A percentile compares a stretch with the other conserved stretches of the same genome.
phyloP scores from a whole-genome alignment of 805 yeast genomes.

The Spathaspora arborariae region DNA sequence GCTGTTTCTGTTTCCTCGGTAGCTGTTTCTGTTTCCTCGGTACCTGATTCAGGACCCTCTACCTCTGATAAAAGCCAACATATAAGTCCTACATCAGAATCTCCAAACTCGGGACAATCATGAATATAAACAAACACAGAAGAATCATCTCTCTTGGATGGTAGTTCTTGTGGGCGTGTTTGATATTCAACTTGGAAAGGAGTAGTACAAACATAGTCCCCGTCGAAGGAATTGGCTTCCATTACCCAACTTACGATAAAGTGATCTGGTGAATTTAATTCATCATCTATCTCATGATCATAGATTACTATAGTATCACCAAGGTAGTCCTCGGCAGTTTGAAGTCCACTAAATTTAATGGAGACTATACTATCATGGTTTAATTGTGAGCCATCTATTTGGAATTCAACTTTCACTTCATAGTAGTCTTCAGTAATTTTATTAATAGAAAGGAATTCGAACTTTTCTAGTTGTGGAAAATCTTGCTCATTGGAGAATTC shows the following conservation, averaged over 20 bases:
- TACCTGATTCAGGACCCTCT: too few species aligned
- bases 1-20: too few species aligned
- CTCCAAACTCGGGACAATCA: not conserved
- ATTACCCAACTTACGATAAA: not conserved
- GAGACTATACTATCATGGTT: not conserved
- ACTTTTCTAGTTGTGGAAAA: not conserved
- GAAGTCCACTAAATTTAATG: not conserved
- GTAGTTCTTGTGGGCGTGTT: not conserved
- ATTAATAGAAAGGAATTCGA: not conserved
- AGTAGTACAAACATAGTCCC: not conserved
- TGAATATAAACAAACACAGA: not conserved
- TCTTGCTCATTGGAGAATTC: not conserved
- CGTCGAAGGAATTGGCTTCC: not conserved
- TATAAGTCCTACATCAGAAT: not conserved
- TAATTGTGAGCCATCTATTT: not conserved
- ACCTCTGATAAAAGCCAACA: not conserved
- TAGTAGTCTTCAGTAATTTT: not conserved
- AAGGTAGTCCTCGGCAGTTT: not conserved
- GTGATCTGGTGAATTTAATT: not conserved
- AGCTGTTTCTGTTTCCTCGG: too few species aligned
- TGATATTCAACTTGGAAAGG: not conserved
- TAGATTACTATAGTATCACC: not conserved
- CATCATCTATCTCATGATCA: not conserved
- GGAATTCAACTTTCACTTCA: not conserved
- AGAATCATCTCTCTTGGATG: not conserved